These are phyloP conservation scores for Thymus quinquecostatus DNA, from an alignment of 257 asterid species.

Conservation along the genomic window DNA sequence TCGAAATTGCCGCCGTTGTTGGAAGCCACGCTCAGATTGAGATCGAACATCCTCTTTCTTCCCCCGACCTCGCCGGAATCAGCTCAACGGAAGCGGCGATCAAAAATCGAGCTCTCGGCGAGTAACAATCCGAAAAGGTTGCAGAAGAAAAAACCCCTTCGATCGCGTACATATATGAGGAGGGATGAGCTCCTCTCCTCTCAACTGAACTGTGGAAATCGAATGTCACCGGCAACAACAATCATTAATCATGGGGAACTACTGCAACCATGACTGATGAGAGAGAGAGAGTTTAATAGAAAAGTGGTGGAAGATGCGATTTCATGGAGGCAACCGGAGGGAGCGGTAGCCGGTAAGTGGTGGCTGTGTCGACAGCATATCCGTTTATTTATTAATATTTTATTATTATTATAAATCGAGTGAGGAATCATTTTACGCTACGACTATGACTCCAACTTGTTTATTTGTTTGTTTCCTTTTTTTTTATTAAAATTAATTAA, in stretches of 20 bases:
- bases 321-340: constrained; percentile 16
- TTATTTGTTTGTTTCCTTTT: too few species aligned
- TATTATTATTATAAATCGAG: background rate
- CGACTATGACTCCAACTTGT: background rate
- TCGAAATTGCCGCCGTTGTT: constrained; percentile 17
- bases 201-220: background rate
- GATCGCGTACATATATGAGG: background rate
- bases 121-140: background rate
- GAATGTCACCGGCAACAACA: constrained; percentile 9
- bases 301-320: constrained; percentile 6
- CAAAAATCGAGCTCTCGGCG: background rate
- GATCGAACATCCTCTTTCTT: constrained; percentile 49
- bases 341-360: constrained; percentile 19
- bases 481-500: too few species aligned
- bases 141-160: background rate
- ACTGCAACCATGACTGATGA: constrained; percentile 10
- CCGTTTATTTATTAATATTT: background rate
- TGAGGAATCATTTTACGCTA: background rate
- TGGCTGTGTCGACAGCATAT: constrained; percentile 6
- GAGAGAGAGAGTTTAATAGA: background rate
- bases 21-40: constrained; percentile 45
- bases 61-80: background rate
- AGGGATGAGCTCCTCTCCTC: too few species aligned
- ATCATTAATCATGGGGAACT: constrained; percentile 16
- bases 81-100: background rate